Base-by-base conservation (phyloP, 1,139 yeast species). In the Trichomonascaceae sp. region DNA sequence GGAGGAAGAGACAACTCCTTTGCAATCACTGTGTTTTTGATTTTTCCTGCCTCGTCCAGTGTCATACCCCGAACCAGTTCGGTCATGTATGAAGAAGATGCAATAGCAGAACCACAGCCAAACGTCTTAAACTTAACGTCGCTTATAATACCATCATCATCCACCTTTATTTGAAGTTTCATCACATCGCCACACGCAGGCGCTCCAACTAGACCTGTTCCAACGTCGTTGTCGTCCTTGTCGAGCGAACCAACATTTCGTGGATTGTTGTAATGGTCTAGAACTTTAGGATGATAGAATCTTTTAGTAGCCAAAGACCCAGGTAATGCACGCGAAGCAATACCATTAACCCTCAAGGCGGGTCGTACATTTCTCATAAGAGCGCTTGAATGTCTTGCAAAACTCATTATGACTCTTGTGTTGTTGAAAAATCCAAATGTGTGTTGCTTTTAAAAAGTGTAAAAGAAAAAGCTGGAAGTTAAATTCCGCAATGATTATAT, bases 161-260 rank as follows among this genome's bases (percentile, higher is more conserved):
- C 98, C 17, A 93, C 99, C 68, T 91, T 83, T 66, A 93, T 93
- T 71, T 93, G 99, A 62, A 93, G 80, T 74, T 96, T 85, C 97
- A 93, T 93, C 52, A 93, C 99, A 75, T 93, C 99, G 57, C 99
- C 99, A 76, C 99, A 93, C 0, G 99, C 99, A 55, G 99, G 99
- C 0, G 99, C 99, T 53, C 99, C 77, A 18, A 93, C 99, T 47
- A 93, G 80, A 1, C 99, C 99, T 1, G 99, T 93, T 47, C 99
- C 99, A n/a, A 93, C 98, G 62, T 84, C 81, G 22, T 72, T 66
- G 58, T 83, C 81, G 59, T 78, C 79, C 74, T 91, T 90, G 72
- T 90, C 89, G 72, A 93, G 74, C 7, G 96, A 81, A 18, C 99
- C 99, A 47, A 93, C 99, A 69, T 93, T 93, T 71, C 99, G 82